Conservation (phyloP, 768 basidiomycete species). For the Tylopilus sp. region DNA sequence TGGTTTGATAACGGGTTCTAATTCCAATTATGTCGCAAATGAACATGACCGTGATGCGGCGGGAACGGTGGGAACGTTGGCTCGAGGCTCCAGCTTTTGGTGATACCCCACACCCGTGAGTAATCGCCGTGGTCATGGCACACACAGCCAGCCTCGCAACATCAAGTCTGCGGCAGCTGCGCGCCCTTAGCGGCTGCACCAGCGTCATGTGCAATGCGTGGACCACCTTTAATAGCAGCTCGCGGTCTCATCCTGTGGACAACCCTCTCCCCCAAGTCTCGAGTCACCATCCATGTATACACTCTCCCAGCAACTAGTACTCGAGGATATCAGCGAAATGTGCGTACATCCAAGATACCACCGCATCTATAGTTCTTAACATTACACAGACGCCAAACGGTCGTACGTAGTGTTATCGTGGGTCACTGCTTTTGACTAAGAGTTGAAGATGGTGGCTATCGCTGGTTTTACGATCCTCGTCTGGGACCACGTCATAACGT, state of each 20-base stretch:
- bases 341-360: background rate
- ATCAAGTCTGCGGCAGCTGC: background rate
- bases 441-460: conserved; percentile 46
- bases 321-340: background rate
- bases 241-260: background rate
- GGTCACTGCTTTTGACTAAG: background rate
- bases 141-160: too few relatives aligned
- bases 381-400: conserved; percentile 3
- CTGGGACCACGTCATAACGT: conserved; percentile 44
- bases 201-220: background rate
- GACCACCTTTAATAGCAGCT: background rate
- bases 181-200: background rate
- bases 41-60: background rate
- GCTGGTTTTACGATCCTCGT: conserved; percentile 49
- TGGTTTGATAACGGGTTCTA: background rate
- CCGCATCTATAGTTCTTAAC: background rate
- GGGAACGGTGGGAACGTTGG: background rate
- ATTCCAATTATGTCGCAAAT: background rate
- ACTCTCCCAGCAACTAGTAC: background rate
- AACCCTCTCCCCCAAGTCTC: background rate
- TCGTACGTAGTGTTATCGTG: conserved; percentile 3
- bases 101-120: background rate
- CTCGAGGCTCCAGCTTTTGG: background rate
- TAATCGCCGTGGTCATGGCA: background rate
- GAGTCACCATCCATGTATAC: conserved; percentile 4